phyloP scores from a whole-genome alignment of 441 rosid genomes.

The Croton laevigatus region DNA sequence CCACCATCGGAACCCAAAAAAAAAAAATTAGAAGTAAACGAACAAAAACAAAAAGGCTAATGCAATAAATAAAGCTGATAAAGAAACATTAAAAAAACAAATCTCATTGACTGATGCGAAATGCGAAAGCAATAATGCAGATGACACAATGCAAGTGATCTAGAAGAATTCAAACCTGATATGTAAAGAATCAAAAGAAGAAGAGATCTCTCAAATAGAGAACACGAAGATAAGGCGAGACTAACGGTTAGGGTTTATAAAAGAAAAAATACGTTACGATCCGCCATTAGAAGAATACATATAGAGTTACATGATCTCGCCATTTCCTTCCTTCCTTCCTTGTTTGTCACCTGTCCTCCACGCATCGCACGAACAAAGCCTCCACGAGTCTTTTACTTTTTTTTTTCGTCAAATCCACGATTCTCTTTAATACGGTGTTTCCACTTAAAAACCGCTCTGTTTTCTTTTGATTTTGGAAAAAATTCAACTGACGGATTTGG shows the following conservation, averaged over 20 bases:
- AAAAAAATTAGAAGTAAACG: background rate
- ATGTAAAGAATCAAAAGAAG: conserved; percentile 4
- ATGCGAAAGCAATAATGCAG: conserved; percentile 15
- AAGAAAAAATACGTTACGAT: conserved; percentile 16
- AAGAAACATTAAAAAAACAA: background rate
- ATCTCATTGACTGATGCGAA: background rate
- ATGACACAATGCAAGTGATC: conserved; percentile 5
- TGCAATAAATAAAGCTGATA: background rate
- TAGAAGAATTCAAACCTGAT: background rate
- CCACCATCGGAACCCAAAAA: background rate
- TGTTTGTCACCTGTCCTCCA: conserved; percentile 47
- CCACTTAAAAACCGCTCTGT: conserved; percentile 10
- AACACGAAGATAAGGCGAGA: background rate
- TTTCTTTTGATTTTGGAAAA: background rate
- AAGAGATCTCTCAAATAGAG: background rate
- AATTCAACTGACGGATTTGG: conserved; percentile 21
- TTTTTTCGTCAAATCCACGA: too few relatives aligned
- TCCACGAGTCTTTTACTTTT: conserved; percentile 81
- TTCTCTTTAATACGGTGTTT: conserved; percentile 24
- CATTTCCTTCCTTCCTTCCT: conserved; percentile 20
- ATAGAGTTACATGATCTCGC: conserved; percentile 31
- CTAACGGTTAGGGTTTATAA: conserved; percentile 27
- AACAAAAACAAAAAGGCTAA: background rate
- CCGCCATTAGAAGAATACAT: conserved; percentile 26
- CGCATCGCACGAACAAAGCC: conserved; percentile 46